Evolutionary conservation across 2,329 filamentous ascomycete species (phyloP).

Genomic region (Mariannaea sp.): DNA sequence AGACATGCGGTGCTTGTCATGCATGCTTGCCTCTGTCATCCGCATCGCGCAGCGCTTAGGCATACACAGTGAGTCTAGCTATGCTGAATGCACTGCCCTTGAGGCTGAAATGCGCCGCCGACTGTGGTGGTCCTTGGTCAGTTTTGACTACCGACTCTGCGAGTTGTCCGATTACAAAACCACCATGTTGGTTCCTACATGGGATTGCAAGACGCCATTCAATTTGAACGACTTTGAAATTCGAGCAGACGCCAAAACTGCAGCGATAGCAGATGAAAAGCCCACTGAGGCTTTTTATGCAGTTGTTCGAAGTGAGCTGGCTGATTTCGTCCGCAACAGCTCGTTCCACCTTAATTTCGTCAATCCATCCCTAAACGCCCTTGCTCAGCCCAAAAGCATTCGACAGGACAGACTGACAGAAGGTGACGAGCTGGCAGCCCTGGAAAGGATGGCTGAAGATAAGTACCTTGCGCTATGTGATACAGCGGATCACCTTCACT

Average conservation of each 20-base stretch:
- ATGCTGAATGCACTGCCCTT: constrained; percentile 39
- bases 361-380: constrained; percentile 38
- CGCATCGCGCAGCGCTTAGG: constrained; percentile 63
- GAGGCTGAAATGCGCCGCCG: constrained; percentile 65
- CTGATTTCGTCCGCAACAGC: constrained; percentile 44
- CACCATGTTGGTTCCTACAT: constrained; percentile 40
- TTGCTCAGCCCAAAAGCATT: constrained; percentile 25
- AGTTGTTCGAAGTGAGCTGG: constrained; percentile 47
- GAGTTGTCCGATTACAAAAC: constrained; percentile 52
- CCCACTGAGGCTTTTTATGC: constrained; percentile 50
- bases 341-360: constrained; percentile 41
- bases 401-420: constrained; percentile 19
- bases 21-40: constrained; percentile 57
- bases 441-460: constrained; percentile 50
- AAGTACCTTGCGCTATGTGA: constrained; percentile 52
- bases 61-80: constrained; percentile 53
- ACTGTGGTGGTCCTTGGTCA: constrained; percentile 64
- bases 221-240: constrained; percentile 55
- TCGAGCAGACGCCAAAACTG: constrained; percentile 45
- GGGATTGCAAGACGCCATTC: constrained; percentile 49
- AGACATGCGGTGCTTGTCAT: constrained; percentile 56
- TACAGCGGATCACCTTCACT: constrained; percentile 45
- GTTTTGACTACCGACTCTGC: constrained; percentile 61
- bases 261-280: constrained; percentile 34
- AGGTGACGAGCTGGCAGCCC: constrained; percentile 35